phyloP scores from a whole-genome alignment of 306 rosid species.

The Lupinus albus region DNA sequence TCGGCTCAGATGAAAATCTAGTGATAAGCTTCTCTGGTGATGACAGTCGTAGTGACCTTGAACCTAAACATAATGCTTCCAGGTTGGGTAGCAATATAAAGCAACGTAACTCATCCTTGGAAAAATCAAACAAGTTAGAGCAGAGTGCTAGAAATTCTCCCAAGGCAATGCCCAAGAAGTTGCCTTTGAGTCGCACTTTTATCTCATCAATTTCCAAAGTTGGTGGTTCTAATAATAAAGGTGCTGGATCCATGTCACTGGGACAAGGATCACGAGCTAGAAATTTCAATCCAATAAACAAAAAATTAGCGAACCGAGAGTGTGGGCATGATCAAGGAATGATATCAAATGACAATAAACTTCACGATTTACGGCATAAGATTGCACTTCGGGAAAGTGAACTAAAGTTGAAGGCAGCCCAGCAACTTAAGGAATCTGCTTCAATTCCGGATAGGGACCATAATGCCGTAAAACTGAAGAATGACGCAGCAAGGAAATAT shows the following conservation, averaged over 20 bases:
- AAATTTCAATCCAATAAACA: conserved; percentile 50
- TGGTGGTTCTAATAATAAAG: conserved; percentile 56
- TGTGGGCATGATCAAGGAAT: conserved; percentile 55
- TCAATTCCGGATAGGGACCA: conserved; percentile 55
- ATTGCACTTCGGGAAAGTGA: conserved; percentile 89
- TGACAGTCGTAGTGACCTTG: conserved; percentile 87
- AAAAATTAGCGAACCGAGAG: conserved; percentile 51
- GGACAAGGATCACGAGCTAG: conserved; percentile 60
- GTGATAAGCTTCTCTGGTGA: conserved; percentile 94
- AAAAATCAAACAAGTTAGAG: conserved; percentile 51
- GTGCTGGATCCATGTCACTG: conserved; percentile 47
- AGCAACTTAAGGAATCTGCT: conserved; percentile 64
- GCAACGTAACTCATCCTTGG: conserved; percentile 51
- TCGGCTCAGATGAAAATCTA: conserved; percentile 59
- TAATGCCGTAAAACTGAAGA: conserved; percentile 46
- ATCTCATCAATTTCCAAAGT: conserved; percentile 45
- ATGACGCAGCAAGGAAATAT: conserved; percentile 50
- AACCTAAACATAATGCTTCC: conserved; percentile 50
- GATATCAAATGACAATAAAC: conserved; percentile 56
- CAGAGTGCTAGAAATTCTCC: conserved; percentile 46
- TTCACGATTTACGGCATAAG: conserved; percentile 91
- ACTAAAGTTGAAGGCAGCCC: conserved; percentile 75
- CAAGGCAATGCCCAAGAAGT: conserved; percentile 59
- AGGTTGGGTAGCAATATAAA: conserved; percentile 48
- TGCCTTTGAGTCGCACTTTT: conserved; percentile 52